Conservation (phyloP, 768 basidiomycete genomes). For the Trametes sanguinea region DNA sequence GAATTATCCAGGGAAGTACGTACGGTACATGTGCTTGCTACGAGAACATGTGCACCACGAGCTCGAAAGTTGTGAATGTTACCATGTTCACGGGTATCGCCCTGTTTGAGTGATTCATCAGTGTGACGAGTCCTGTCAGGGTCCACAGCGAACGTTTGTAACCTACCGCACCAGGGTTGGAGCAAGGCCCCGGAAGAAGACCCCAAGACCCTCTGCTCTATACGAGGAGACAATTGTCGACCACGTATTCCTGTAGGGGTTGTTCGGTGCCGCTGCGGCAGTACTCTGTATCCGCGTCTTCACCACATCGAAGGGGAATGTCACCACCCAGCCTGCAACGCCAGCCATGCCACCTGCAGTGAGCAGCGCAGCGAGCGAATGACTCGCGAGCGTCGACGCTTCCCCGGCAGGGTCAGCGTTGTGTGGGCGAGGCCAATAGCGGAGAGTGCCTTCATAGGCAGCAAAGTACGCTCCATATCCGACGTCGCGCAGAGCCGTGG, state of each 20-base stretch:
- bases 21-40: not conserved
- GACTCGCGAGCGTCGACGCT: conserved; percentile 36
- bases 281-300: conserved; percentile 84
- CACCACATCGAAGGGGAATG: conserved; percentile 88
- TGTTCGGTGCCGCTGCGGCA: conserved; percentile 23
- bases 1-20: no score
- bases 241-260: conserved; percentile 60
- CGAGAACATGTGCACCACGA: conserved; percentile 42
- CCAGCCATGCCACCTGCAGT: conserved; percentile 79
- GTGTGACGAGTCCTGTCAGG: conserved; percentile 1
- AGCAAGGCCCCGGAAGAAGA: conserved; percentile 76
- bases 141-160: not conserved
- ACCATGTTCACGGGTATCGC: conserved; percentile 89
- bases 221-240: conserved; percentile 65
- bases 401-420: conserved; percentile 39
- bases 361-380: conserved; percentile 61
- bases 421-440: conserved; percentile 42
- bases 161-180: conserved; percentile 81
- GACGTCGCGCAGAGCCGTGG: conserved; percentile 74
- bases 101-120: conserved; percentile 36
- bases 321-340: conserved; percentile 72
- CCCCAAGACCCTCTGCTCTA: conserved; percentile 60
- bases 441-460: conserved; percentile 65
- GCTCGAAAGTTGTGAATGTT: conserved; percentile 75
- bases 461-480: conserved; percentile 87